Evolutionary conservation across 305 asterid species (phyloP).

Genomic region (Fraxinus paxiana): DNA sequence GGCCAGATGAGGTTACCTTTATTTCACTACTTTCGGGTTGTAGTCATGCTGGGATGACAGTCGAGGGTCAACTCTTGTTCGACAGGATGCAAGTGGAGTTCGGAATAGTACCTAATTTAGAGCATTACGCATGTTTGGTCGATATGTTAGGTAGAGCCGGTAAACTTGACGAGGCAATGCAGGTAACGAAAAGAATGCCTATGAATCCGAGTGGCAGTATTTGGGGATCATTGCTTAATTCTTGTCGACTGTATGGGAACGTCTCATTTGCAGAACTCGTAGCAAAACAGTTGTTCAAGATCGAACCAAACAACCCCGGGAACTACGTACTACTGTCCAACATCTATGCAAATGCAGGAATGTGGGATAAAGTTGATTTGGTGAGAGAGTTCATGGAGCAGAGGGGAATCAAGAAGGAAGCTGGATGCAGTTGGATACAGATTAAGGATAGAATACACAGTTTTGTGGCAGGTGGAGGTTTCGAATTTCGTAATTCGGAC

Average conservation of each 20-base stretch:
- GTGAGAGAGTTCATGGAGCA: conserved; percentile 43
- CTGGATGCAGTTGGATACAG: conserved; percentile 50
- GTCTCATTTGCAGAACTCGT: conserved; percentile 42
- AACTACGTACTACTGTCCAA: conserved; percentile 43
- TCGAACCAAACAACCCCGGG: conserved; percentile 46
- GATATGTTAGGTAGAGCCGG: conserved; percentile 46
- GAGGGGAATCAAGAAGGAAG: conserved; percentile 39
- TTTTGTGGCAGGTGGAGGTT: conserved; percentile 43
- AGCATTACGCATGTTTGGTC: conserved; percentile 50
- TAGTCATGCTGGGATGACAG: conserved; percentile 45
- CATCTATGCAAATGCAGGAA: conserved; percentile 46
- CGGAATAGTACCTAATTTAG: conserved; percentile 31
- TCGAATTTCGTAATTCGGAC: conserved; percentile 38
- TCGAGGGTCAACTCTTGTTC: conserved; percentile 37
- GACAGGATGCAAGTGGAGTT: conserved; percentile 39
- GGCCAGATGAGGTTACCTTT: conserved; percentile 40
- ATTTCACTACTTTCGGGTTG: conserved; percentile 44
- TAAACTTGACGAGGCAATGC: conserved; percentile 41
- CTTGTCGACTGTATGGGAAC: conserved; percentile 39
- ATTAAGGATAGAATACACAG: conserved; percentile 32
- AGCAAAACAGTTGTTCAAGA: conserved; percentile 33
- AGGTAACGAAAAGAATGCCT: conserved; percentile 40
- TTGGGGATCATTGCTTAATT: conserved; percentile 55
- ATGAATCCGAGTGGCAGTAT: conserved; percentile 43
- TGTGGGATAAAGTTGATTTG: conserved; percentile 43